These are phyloP conservation scores for Alternaria sp. DNA, from an alignment of 2,329 filamentous ascomycete species.

Conservation along the genomic window DNA sequence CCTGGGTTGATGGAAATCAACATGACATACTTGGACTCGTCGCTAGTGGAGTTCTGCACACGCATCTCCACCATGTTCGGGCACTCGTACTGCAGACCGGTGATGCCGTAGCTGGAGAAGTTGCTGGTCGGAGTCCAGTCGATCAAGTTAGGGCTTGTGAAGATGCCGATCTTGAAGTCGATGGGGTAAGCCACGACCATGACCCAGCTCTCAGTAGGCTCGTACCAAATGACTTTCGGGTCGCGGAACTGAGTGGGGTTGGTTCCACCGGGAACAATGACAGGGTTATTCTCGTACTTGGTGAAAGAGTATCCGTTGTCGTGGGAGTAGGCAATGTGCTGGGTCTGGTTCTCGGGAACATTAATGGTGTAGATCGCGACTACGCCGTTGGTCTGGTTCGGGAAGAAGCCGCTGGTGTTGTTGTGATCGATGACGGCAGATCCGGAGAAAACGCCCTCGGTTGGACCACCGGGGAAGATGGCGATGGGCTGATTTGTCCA, in stretches of 20 bases:
- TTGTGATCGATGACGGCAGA: constrained; percentile 66
- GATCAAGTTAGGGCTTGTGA: constrained; percentile 64
- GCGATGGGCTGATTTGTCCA: constrained; percentile 71
- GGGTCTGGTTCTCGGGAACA: constrained; percentile 56
- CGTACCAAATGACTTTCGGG: constrained; percentile 68
- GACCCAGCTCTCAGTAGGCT: constrained; percentile 58
- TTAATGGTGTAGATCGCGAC: constrained; percentile 65
- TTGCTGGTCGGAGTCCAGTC: constrained; percentile 66
- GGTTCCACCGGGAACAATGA: constrained; percentile 56
- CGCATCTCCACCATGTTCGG: constrained; percentile 67
- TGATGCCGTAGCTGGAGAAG: constrained; percentile 60
- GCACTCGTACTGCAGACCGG: constrained; percentile 67
- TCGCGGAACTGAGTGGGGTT: constrained; percentile 66
- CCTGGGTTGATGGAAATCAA: constrained; percentile 64
- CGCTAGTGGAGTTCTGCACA: constrained; percentile 42
- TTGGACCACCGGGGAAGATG: constrained; percentile 62
- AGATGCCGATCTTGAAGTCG: constrained; percentile 66
- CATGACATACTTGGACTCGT: constrained; percentile 53
- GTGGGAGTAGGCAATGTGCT: constrained; percentile 66
- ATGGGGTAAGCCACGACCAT: constrained; percentile 62
- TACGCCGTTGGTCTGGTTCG: constrained; percentile 64
- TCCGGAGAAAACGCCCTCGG: constrained; percentile 60
- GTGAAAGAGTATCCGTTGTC: constrained; percentile 69
- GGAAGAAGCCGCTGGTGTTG: constrained; percentile 72
- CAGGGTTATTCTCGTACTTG: constrained; percentile 66